Percentiles rank a stretch among this genome's conserved stretches.
phyloP scores from a whole-genome alignment of 768 basidiomycete genomes.

The Cystoderma amianthinum region DNA sequence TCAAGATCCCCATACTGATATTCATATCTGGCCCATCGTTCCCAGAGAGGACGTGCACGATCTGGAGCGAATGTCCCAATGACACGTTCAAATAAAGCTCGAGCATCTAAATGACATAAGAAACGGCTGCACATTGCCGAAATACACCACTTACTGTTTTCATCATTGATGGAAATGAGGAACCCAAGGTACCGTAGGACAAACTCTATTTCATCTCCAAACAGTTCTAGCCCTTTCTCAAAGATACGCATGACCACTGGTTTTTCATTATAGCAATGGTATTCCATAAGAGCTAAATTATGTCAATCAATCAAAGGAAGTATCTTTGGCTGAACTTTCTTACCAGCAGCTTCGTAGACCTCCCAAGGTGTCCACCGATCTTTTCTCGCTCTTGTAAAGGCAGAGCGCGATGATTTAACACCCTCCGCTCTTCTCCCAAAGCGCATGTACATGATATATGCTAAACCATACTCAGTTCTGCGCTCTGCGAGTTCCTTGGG shows the following conservation, averaged over 20 bases:
- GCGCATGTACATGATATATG: constrained; percentile 89
- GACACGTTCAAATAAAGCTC: constrained; percentile 90
- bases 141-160: constrained; percentile 64
- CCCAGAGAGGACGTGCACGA: constrained; percentile 84
- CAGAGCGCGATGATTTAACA: constrained; percentile 64
- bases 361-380: constrained; percentile 81
- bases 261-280: constrained; percentile 77
- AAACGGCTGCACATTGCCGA: neutral
- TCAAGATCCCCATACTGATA: constrained; percentile 93
- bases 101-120: constrained; percentile 60
- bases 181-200: constrained; percentile 88
- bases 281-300: constrained; percentile 82
- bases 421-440: constrained; percentile 87
- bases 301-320: constrained; percentile 2
- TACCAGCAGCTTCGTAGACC: constrained; percentile 89
- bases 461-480: constrained; percentile 68
- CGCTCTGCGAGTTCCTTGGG: constrained; percentile 49
- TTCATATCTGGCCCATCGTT: constrained; percentile 92
- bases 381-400: constrained; percentile 81
- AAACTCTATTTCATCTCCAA: constrained; percentile 77
- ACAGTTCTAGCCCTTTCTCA: constrained; percentile 84
- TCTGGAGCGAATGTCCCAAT: constrained; percentile 73
- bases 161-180: constrained; percentile 91
- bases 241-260: constrained; percentile 86
- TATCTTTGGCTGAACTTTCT: constrained; percentile 11